Conservation (phyloP, 176 grass and related monocot species). For the Avena insularis region DNA sequence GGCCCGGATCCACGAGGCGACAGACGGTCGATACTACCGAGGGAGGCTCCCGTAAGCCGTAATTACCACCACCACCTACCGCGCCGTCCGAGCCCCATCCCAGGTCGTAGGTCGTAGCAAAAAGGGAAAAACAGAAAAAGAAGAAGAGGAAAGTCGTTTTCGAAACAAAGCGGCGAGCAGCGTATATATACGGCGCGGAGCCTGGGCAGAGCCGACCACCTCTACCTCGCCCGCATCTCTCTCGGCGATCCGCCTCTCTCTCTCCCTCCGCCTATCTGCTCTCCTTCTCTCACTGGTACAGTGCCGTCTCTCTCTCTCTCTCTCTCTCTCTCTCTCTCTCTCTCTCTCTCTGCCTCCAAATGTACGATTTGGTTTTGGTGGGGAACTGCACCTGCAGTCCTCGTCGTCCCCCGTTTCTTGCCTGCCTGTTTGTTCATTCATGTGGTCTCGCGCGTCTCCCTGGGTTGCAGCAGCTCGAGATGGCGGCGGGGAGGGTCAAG, state of each 20-base stretch:
- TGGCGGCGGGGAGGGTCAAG: constrained; percentile 55
- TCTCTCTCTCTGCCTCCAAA: neutral
- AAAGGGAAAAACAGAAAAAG: too few species aligned
- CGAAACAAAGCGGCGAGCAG: neutral
- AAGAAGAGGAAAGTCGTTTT: neutral
- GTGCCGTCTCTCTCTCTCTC: neutral
- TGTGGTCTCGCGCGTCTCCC: neutral
- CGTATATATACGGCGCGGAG: constrained; percentile 23
- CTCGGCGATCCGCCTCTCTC: constrained; percentile 39
- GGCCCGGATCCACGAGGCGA: neutral
- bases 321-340: neutral
- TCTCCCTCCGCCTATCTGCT: neutral
- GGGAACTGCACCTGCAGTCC: neutral
- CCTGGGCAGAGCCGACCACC: neutral
- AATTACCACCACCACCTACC: constrained; percentile 11
- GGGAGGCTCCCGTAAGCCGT: neutral
- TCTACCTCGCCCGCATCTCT: neutral
- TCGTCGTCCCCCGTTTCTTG: neutral
- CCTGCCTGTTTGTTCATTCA: neutral
- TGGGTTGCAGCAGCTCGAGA: neutral
- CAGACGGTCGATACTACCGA: constrained; percentile 43
- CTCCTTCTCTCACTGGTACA: neutral
- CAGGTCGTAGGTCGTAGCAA: neutral
- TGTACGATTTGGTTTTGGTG: too few species aligned
- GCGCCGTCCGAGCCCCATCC: neutral